Conservation (phyloP, 257 asterid species). For the Oldenlandia corymbosa region DNA sequence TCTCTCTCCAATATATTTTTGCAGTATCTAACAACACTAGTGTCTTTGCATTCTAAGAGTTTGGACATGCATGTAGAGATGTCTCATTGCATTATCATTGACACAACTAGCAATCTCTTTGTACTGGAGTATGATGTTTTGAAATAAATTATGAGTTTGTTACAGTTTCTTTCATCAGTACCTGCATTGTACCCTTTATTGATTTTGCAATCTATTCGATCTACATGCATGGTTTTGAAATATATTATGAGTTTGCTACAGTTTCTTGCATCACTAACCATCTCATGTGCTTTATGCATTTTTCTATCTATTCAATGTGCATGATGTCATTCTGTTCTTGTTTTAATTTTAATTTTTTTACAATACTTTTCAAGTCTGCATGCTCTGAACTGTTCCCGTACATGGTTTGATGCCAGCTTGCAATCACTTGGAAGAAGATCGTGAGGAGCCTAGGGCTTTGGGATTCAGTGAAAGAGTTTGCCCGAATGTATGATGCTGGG, state of each 20-base stretch:
- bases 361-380: too few species aligned
- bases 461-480: conserved; percentile 96
- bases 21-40: background rate
- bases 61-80: background rate
- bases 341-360: too few species aligned
- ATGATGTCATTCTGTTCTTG: too few species aligned
- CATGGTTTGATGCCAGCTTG: conserved; percentile 43
- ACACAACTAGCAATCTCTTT: background rate
- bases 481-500: conserved; percentile 96
- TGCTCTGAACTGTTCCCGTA: background rate
- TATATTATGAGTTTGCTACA: background rate
- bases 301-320: too few species aligned
- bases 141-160: too few species aligned
- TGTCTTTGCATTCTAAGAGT: background rate
- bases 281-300: too few species aligned
- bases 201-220: too few species aligned
- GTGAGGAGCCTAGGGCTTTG: conserved; percentile 85
- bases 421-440: conserved; percentile 72
- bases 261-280: background rate
- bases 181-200: too few species aligned
- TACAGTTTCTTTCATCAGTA: too few species aligned
- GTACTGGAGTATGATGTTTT: too few species aligned
- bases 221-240: too few species aligned
- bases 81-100: background rate
- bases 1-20: too few species aligned